Base-by-base conservation (phyloP, 345 rosid species). In the Diplotaxis tenuifolia region DNA sequence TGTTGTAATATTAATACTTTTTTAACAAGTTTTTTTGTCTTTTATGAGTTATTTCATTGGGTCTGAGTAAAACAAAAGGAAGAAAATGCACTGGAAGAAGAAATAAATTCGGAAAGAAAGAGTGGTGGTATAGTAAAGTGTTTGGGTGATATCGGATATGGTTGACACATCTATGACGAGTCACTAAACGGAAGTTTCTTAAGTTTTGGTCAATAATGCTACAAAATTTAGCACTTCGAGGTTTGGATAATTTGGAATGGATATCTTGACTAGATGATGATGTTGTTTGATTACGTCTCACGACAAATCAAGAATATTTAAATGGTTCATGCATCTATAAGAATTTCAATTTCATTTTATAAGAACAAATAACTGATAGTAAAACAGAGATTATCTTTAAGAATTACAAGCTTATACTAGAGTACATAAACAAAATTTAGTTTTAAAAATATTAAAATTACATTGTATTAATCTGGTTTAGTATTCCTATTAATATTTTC, bases 131-230 rank as follows among this genome's bases (percentile, higher is more conserved):
- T 27, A 34, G 55, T 27, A 68, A 52, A 67, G 63, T 75, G 63
- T 38, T 3, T 12, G 50, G 3, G 28, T 63, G 32, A 63, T 45
- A 3, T 53, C 27, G 20, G 57, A 53, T 53, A 20, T 53, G 27
- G 57, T 9, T 53, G 57, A 10, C 57, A 53, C 27, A 53, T 53
- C 25, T 53, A 53, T 20, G 57, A 53, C 57, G 57, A 20, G 34
- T 45, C 50, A 45, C 50, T 19, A 45, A n/a, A 45, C 28, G 50
- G 50, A 45, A 45, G 9, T 45, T 45, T 45, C 50, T 45, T 45
- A n/a, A n/a, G n/a, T 45, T n/a, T 45, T 49, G 27, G 76, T 77
- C 72, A 71, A 71, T 71, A 49, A 47, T 65, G 38, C 10, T 71
- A 38, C 68, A 77, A 59, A n/a, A 40, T 71, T 45, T 45, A 45